Evolutionary conservation across 371 early-diverging fungal species (phyloP).

Genomic region (Syncephalastrum monosporum): DNA sequence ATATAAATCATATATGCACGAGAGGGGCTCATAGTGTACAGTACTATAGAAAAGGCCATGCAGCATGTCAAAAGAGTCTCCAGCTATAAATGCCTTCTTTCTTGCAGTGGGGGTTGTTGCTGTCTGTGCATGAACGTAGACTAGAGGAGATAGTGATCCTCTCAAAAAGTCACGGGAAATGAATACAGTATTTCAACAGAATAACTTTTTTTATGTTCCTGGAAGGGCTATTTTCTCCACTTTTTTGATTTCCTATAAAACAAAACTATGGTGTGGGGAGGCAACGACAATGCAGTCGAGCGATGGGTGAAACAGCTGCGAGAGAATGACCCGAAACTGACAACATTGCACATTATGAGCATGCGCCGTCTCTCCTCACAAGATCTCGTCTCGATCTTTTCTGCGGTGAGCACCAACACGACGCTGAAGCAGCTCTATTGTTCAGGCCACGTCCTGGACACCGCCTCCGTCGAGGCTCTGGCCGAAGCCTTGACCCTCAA

Average conservation of each 20-base stretch:
- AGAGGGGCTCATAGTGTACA: too few species aligned
- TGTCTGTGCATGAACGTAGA: too few species aligned
- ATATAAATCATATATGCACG: too few species aligned
- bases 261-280: slow-evolving; percentile 59
- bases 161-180: too few species aligned
- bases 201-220: too few species aligned
- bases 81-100: too few species aligned
- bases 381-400: slow-evolving; percentile 52
- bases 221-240: neutral
- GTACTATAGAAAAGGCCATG: too few species aligned
- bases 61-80: too few species aligned
- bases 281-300: slow-evolving; percentile 54
- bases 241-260: neutral
- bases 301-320: slow-evolving; percentile 57
- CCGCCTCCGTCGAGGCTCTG: slow-evolving; percentile 35
- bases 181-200: too few species aligned
- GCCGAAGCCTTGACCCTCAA: slow-evolving; percentile 48
- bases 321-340: slow-evolving; percentile 53
- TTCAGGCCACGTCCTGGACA: slow-evolving; percentile 55
- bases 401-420: slow-evolving; percentile 46
- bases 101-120: too few species aligned
- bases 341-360: slow-evolving; percentile 58
- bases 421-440: slow-evolving; percentile 53
- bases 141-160: too few species aligned
- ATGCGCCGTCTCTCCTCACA: slow-evolving; percentile 50